Conservation (phyloP, 1,284 basidiomycete species). For the Austroboletus rostrupii region DNA sequence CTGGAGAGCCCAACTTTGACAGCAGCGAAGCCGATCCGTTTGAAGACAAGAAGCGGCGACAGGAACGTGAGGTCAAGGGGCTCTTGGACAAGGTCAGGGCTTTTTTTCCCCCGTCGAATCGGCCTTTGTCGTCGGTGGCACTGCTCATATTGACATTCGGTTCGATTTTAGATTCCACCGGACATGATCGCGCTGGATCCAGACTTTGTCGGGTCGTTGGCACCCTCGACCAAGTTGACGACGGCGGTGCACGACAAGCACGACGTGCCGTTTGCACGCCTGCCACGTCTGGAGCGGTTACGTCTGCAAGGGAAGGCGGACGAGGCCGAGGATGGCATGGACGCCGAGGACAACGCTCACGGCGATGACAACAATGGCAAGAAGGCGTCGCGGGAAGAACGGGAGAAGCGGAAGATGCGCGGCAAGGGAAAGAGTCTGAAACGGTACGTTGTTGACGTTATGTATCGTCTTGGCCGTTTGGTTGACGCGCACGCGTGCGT, state of each 20-base stretch:
- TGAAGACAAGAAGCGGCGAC: conserved; percentile 77
- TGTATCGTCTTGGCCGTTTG: neutral
- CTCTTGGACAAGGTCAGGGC: conserved; percentile 81
- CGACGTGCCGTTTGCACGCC: conserved; percentile 63
- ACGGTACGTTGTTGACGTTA: conserved; percentile 39
- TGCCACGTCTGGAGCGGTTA: conserved; percentile 73
- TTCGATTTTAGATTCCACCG: conserved; percentile 68
- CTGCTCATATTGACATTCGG: neutral
- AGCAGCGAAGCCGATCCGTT: conserved; percentile 92
- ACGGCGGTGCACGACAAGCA: conserved; percentile 50
- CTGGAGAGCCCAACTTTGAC: conserved; percentile 95
- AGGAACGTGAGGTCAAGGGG: conserved; percentile 88
- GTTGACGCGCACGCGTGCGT: neutral
- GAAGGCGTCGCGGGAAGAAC: conserved; percentile 42
- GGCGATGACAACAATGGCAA: conserved; percentile 33
- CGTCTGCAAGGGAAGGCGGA: conserved; percentile 70
- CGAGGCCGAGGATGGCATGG: conserved; percentile 49
- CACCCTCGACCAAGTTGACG: conserved; percentile 55
- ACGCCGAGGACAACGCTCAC: conserved; percentile 32
- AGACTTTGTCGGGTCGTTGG: conserved; percentile 75
- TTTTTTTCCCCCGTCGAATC: no score
- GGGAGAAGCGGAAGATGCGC: conserved; percentile 79
- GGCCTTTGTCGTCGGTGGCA: neutral
- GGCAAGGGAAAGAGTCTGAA: conserved; percentile 84
- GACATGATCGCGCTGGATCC: conserved; percentile 93